Base-by-base conservation (phyloP, 257 asterid species). In the Forsythia suspensa region DNA sequence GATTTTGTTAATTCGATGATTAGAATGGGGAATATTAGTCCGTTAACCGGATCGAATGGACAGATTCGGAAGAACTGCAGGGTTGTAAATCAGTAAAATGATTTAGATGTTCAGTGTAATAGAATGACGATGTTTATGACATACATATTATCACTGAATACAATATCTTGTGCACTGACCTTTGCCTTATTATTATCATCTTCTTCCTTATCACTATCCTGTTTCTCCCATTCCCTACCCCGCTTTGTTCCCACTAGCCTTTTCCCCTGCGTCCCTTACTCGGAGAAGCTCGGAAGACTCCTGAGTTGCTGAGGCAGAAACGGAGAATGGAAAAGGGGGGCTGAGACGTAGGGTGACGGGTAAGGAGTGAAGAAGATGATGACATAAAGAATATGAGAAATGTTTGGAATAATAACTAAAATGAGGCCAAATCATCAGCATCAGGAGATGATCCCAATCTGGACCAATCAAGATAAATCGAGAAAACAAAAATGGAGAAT, bases 41-140 rank as follows among this genome's bases (percentile, higher is more conserved):
- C 92, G 21, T 37, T 92, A 10, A 89, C 89, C 0, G 97, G 94
- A 40, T 81, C 87, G 0, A 48, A 75, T 36, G 98, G 98, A 42
- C 81, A 94, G 85, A 84, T 94, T 41, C 77, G 97, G 61, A 89
- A 55, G 80, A 90, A 94, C 43, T 92, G 97, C 59, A 88, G 97
- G 88, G 87, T 83, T 70, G 74, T 83, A 0, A 91, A 91, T 79
- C 82, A 80, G 0, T 86, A 68, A 77, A 6, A 63, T 10, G 21
- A 24, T 61, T 8, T 20, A 21, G 38, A 61, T 61, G 69, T 61
- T 21, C 21, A 61, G 69, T 21, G 38, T 21, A 9, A 61, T 8
- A 61, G 69, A 7, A 61, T 61, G 38, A 20, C 8, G 38, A 61
- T 21, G 38, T 20, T 61, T 20, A 3, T 55, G 6, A 55, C 24